Conservation (phyloP, 768 basidiomycete genomes). For the Pleurotus cornucopiae region DNA sequence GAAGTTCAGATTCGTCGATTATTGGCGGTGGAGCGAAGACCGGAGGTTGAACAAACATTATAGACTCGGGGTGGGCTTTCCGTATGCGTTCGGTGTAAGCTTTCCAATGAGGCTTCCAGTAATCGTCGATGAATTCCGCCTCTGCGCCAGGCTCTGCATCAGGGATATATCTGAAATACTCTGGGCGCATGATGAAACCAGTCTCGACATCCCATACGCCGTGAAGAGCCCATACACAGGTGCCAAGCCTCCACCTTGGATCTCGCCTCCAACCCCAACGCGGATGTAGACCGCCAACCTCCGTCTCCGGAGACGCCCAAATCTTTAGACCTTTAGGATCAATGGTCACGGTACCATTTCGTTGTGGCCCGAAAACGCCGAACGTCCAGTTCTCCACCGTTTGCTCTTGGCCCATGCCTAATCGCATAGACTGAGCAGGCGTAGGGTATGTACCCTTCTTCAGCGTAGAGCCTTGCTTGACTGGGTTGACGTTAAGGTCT, state of each 20-base stretch:
- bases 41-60: constrained; percentile 88
- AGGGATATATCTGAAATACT: constrained; percentile 67
- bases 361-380: constrained; percentile 70
- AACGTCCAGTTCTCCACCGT: constrained; percentile 84
- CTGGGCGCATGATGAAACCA: constrained; percentile 59
- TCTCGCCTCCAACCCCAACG: constrained; percentile 86
- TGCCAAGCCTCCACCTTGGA: constrained; percentile 66
- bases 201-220: constrained; percentile 83
- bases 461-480: constrained; percentile 62
- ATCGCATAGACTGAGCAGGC: constrained; percentile 74
- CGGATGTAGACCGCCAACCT: constrained; percentile 49
- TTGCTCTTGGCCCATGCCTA: constrained; percentile 86
- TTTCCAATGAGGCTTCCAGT: constrained; percentile 72
- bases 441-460: constrained; percentile 89
- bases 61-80: constrained; percentile 69
- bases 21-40: constrained; percentile 81
- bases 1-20: constrained; percentile 48
- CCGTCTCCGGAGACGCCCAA: constrained; percentile 63
- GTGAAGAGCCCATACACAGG: constrained; percentile 84
- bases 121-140: constrained; percentile 72
- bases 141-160: constrained; percentile 27
- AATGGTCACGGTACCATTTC: constrained; percentile 70
- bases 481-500: constrained; percentile 64
- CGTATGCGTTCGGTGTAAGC: constrained; percentile 58
- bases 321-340: constrained; percentile 79